These are phyloP conservation scores for Goniomonas avonlea DNA, from an alignment of 78 protist species.

Conservation along the genomic window DNA sequence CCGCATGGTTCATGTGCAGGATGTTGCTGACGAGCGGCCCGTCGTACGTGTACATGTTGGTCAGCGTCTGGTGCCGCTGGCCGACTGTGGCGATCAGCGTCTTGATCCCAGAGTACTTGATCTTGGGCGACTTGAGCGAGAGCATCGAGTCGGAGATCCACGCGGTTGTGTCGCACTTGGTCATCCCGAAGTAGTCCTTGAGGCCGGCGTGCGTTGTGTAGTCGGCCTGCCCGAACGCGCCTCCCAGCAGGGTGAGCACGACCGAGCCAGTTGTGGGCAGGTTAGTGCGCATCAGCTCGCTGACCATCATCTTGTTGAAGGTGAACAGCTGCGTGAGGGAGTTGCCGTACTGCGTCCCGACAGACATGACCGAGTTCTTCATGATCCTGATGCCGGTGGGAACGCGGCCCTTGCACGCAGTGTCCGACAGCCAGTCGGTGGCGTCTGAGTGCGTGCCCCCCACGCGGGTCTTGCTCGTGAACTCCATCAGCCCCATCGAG, in stretches of 20 bases:
- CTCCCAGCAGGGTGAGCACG: not conserved
- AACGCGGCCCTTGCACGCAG: not conserved
- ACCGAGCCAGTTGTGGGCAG: not conserved
- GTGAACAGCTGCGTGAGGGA: not conserved
- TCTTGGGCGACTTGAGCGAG: too few relatives aligned
- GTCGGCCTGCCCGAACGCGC: not conserved
- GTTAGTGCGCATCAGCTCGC: not conserved
- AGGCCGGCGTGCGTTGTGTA: not conserved
- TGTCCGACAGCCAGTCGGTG: not conserved
- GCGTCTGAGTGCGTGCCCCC: not conserved
- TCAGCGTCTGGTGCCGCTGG: too few relatives aligned
- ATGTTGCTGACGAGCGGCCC: not conserved
- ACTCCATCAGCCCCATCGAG: not conserved
- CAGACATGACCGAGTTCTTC: not conserved
- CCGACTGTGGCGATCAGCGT: not conserved
- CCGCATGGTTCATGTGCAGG: not conserved
- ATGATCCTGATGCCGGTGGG: too few relatives aligned
- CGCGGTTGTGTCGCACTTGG: not conserved
- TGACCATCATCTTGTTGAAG: not conserved
- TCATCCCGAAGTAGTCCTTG: too few relatives aligned
- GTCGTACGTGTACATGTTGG: not conserved
- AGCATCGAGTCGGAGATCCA: not conserved
- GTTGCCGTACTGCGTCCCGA: not conserved
- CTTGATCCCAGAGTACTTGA: too few relatives aligned
- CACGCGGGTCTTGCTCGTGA: not conserved